These are phyloP conservation scores for Citrullus amarus DNA, from an alignment of 306 rosid species.

Conservation along the genomic window DNA sequence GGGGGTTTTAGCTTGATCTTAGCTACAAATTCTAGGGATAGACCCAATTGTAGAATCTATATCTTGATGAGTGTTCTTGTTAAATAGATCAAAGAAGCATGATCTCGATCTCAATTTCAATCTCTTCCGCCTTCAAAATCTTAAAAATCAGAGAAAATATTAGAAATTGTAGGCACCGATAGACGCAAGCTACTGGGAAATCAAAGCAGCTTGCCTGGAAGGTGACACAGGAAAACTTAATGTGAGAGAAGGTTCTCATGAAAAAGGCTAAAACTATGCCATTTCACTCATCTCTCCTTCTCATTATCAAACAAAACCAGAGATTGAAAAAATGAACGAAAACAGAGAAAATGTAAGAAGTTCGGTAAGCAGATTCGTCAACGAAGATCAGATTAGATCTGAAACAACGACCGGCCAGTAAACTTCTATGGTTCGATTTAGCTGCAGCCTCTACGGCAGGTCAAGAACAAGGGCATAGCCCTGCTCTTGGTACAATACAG, in stretches of 20 bases:
- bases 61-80: background rate
- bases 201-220: slow-evolving; percentile 47
- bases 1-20: background rate
- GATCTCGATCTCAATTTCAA: background rate
- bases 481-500: slow-evolving; percentile 81
- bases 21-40: background rate
- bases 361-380: slow-evolving; percentile 92
- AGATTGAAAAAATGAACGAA: background rate
- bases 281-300: slow-evolving; percentile 45
- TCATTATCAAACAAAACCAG: slow-evolving; percentile 16
- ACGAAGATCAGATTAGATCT: slow-evolving; percentile 28
- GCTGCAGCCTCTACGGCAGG: slow-evolving; percentile 90
- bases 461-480: slow-evolving; percentile 69
- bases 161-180: slow-evolving; percentile 26
- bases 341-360: slow-evolving; percentile 34
- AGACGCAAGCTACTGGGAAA: slow-evolving; percentile 38
- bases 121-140: background rate
- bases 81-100: background rate
- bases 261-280: slow-evolving; percentile 42
- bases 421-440: slow-evolving; percentile 36
- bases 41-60: background rate
- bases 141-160: background rate
- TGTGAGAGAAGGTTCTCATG: slow-evolving; percentile 50
- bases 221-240: slow-evolving; percentile 27
- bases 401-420: slow-evolving; percentile 70